Evolutionary conservation across 2,329 filamentous ascomycete species (phyloP).

Genomic region (Thelonectria olida): DNA sequence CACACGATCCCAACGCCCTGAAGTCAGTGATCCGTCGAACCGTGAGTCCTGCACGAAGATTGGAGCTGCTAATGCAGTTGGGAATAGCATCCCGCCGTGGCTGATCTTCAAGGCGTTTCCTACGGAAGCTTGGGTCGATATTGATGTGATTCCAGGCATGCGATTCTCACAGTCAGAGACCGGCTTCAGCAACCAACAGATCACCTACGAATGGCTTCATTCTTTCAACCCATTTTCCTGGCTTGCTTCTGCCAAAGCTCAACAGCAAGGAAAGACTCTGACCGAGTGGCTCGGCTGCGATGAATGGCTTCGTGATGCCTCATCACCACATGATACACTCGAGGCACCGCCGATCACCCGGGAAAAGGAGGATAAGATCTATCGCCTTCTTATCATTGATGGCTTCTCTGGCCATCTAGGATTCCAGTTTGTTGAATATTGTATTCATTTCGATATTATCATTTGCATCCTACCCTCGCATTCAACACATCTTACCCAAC

Average conservation of each 20-base stretch:
- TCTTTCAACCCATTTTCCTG: neutral
- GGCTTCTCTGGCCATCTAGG: too few species aligned
- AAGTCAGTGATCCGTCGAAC: neutral
- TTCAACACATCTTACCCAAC: neutral
- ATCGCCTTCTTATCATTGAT: too few species aligned
- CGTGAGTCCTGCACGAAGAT: slow-evolving; percentile 1
- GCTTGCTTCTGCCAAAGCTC: neutral
- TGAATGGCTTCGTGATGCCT: too few species aligned
- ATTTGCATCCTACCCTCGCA: neutral
- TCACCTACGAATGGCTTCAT: neutral
- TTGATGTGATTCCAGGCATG: neutral
- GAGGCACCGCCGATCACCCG: too few species aligned
- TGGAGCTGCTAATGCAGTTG: neutral
- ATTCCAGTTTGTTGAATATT: too few species aligned
- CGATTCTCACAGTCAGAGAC: slow-evolving; percentile 3
- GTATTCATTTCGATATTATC: neutral
- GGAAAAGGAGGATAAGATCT: too few species aligned
- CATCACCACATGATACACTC: too few species aligned
- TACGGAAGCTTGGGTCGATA: neutral
- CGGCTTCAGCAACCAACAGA: slow-evolving; percentile 1
- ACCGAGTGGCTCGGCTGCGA: too few species aligned
- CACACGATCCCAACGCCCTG: neutral
- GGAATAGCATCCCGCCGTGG: slow-evolving; percentile 1
- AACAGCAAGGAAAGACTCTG: neutral
- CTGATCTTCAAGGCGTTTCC: slow-evolving; percentile 2